Conservation (phyloP, 1,139 yeast species). For the Hanseniaspora sp. region DNA sequence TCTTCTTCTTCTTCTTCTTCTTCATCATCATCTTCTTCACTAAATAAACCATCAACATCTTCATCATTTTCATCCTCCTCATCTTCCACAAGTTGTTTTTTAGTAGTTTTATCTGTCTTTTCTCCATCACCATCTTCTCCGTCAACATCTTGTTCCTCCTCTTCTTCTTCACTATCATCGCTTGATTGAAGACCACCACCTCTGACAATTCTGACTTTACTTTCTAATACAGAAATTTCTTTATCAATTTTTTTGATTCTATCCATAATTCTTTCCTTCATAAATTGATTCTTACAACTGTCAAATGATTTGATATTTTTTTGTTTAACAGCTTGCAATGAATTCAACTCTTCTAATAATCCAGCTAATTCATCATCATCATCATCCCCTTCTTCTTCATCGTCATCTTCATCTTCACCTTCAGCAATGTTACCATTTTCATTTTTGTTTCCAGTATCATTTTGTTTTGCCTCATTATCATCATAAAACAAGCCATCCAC, state of each 20-base stretch:
- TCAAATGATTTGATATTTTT: constrained; percentile 64
- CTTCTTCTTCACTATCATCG: constrained; percentile 21
- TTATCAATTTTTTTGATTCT: constrained; percentile 68
- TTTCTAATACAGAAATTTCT: constrained; percentile 71
- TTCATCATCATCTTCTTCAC: constrained; percentile 14
- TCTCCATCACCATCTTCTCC: constrained; percentile 23
- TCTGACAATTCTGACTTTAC: constrained; percentile 46
- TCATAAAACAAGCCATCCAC: background rate
- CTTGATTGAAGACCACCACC: constrained; percentile 20
- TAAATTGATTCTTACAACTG: constrained; percentile 66
- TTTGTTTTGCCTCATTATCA: constrained; percentile 27
- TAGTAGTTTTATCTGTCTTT: constrained; percentile 26
- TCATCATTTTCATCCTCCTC: constrained; percentile 27
- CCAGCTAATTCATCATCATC: constrained; percentile 37
- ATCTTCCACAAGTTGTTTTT: constrained; percentile 28
- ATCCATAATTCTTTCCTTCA: constrained; percentile 77
- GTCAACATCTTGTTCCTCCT: constrained; percentile 27
- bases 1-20: constrained; percentile 36
- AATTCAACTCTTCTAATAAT: constrained; percentile 72
- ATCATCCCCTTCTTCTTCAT: constrained; percentile 27
- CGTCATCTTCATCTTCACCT: constrained; percentile 27
- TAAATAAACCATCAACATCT: constrained; percentile 21
- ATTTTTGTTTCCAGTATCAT: constrained; percentile 24
- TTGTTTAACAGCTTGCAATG: constrained; percentile 51
- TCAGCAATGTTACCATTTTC: constrained; percentile 26